A percentile compares a stretch with the other conserved stretches of the same genome.
Conservation (phyloP, 2,329 filamentous ascomycete species). For the Corinectria fuckeliana region DNA sequence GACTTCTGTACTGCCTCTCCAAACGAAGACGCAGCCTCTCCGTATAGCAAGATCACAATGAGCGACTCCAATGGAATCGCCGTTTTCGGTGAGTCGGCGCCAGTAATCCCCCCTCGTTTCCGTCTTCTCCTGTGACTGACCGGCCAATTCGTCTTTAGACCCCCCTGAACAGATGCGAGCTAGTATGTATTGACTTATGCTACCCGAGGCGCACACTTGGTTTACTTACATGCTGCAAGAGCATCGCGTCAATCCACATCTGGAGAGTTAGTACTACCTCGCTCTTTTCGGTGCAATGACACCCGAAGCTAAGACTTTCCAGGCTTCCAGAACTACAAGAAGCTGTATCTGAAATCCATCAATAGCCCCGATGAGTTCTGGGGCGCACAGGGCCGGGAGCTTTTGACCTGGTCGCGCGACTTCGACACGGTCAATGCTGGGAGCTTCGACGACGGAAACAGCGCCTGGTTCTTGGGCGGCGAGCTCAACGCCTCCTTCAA, state of each 20-base stretch:
- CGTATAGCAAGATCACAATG: background rate
- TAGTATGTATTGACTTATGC: constrained; percentile 9
- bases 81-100: constrained; percentile 2
- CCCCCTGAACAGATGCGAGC: constrained; percentile 17
- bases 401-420: constrained; percentile 85
- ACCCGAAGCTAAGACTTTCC: background rate
- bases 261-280: constrained; percentile 6
- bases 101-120: background rate
- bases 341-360: constrained; percentile 78
- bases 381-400: constrained; percentile 79
- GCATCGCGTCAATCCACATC: constrained; percentile 13
- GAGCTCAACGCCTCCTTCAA: constrained; percentile 93
- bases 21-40: background rate
- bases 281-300: background rate
- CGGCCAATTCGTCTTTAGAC: background rate
- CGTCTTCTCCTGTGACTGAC: background rate
- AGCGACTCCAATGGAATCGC: background rate
- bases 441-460: constrained; percentile 77
- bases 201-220: background rate
- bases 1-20: background rate
- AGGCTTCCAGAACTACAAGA: constrained; percentile 68
- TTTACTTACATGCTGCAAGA: background rate
- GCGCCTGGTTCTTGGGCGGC: constrained; percentile 90
- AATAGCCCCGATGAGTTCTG: constrained; percentile 85
- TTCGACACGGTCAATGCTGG: constrained; percentile 86